Evolutionary conservation across 495 filamentous ascomycete genomes (phyloP), one percentile per base, ranked within the genome.

Genomic region (Zalerion maritima): DNA sequence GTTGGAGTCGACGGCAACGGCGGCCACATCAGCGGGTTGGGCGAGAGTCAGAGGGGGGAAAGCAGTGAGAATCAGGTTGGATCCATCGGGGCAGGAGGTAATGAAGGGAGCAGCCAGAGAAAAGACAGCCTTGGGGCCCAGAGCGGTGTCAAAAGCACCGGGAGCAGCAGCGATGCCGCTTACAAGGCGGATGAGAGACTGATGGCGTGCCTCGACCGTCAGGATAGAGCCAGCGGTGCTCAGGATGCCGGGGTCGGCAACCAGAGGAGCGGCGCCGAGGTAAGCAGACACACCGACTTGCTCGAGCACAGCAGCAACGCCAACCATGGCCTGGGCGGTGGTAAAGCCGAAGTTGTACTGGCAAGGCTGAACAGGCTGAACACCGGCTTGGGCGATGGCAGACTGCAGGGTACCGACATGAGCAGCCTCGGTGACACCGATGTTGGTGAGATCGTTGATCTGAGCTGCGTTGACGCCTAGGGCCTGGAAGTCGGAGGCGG

Each of bases 91-190:
- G 56, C 72, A 77, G 22, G 57, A 61, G 26, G 40, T 33, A 51
- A 77, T 75, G 58, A 77, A 77, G 18, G 60, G 57, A n/a, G 69
- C 63, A 31, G 71, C 72, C 28, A 76, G 56, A 9, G 71, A 73
- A 50, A 75, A 75, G 43, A 77, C 58, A 26, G 62, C 59, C 35
- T 62, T 58, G 35, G 66, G 59, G 27, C 62, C 58, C 6, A 77
- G 58, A 7, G 72, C 54, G 4, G 60, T 62, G 49, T 75, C 72
- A 38, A 75, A 73, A 20, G 71, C 67, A 36, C 60, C 62, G 5
- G 72, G 69, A 3, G 72, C 57, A 25, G 70, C 58, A 29, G 58
- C 38, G 29, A 53, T 46, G 20, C 45, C 42, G 25, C 46, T 57
- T 21, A 57, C 61, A 25, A 58, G 34, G 24, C 69, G 67, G 50